Evolutionary conservation across 805 yeast species (phyloP), one percentile per base, ranked within the genome.

Genomic region (Metschnikowia cubensis): DNA sequence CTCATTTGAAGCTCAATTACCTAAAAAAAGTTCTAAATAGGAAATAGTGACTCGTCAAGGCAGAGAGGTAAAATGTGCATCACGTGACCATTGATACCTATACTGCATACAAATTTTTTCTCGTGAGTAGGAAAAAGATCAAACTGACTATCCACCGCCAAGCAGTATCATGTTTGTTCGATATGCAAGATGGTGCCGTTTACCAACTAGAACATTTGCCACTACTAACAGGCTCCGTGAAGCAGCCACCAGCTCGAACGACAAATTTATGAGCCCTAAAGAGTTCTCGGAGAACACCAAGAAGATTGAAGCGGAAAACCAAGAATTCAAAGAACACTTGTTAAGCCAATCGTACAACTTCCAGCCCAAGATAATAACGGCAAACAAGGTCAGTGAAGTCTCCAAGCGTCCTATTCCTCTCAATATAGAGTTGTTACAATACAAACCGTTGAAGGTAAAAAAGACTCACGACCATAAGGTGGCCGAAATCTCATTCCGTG

Each of bases 371-470:
- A 59, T 56, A 32, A 37, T 72, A 20, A 45, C 42, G 4, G 58
- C 58, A 18, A 59, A 65, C 41, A 36, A 46, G 8, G 52, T 60
- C 1, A 58, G 65, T 42, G 57, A 63, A 1, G 39, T 50, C 4
- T 57, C 65, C n/a, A 56, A 61, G 35, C 64, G 73, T 51, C 95
- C 96, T 3, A 64, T 87, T 20, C 97, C 98, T n/a, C 70, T 89
- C 49, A 89, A 84, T 62, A 94, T 89, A 2, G 89, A 86, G 63
- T 79, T 92, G 42, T 83, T 87, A 57, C 82, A 88, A 65, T 84
- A 84, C 63, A 87, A 89, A 33, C 97, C 98, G 1, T 62, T 90
- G 54, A 81, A 80, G 61, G 81, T 84, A 51, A 79, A 82, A 37
- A 71, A 78, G 31, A 82, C 81, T 31, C 80, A 87, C 59, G 91